Base-by-base conservation (phyloP, 2,329 filamentous ascomycete genomes). In the Ophiocordyceps sinensis region DNA sequence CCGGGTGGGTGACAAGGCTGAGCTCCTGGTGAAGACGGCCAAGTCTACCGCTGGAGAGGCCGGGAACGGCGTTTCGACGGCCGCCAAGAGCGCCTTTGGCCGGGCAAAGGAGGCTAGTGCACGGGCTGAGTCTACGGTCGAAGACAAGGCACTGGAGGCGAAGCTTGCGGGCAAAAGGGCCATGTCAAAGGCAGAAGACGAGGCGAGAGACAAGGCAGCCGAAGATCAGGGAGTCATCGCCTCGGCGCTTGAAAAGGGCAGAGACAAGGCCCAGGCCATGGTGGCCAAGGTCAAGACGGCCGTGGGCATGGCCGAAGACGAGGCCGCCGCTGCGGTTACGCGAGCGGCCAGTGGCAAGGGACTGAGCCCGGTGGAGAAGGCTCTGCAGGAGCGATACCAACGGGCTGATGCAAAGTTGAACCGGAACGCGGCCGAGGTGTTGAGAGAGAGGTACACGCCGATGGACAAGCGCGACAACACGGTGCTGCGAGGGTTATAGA, bases 401-500 rank as follows among this genome's bases (percentile, higher is more conserved):
- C 65, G 62, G 47, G 51, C 60, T 35, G 55, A 55, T 13, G 53
- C 53, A 41, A 52, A 65, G 47, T 35, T 14, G 28, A 60, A 65
- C 44, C 69, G 69, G 59, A 70, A 63, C 37, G 68, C 71, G 17
- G 64, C 72, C 45, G 68, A 77, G 52, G 62, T 66, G 35, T 56
- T 79, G 40, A 64, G 61, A 38, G 71, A 77, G 53, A 62, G 75
- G 49, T 79, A 79, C 51, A 64, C 55, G 48, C 67, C 66, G 1
- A 55, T 71, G 44, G 63, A 66, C 35, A 49, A 65, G 53, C 60
- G 63, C 49, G 64, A 71, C 45, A 64, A 66, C 44, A 61, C 64
- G 26, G 55, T 61, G 42, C 53, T 71, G 44, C 55, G 67, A 49
- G 64, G 65, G 12, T 28, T 63, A 43, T 63, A 53, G 50, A 42